Conservation (phyloP, 345 rosid genomes). For the Stellera chamaejasme region DNA sequence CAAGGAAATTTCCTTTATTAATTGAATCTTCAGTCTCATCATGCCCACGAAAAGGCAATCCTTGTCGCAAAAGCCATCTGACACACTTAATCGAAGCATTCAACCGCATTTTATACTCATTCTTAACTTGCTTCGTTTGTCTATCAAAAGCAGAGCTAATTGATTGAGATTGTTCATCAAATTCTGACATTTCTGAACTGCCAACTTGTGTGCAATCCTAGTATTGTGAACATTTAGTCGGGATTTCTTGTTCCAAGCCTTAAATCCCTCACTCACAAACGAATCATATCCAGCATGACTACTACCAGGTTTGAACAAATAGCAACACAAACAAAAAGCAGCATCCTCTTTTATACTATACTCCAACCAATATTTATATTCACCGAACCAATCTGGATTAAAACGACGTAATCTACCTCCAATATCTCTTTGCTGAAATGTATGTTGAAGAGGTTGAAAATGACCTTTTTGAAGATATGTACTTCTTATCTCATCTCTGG, state of each 20-base stretch:
- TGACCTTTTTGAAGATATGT: background rate
- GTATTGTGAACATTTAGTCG: background rate
- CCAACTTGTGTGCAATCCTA: background rate
- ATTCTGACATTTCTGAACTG: background rate
- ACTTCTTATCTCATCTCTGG: background rate
- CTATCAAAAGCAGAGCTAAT: background rate
- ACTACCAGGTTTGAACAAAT: too few species aligned
- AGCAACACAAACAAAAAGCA: too few species aligned
- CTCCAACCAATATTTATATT: background rate
- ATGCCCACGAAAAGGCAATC: constrained; percentile 11
- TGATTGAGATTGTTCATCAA: constrained; percentile 7
- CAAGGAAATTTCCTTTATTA: constrained; percentile 10
- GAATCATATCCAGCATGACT: too few species aligned
- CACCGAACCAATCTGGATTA: background rate
- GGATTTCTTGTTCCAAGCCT: background rate
- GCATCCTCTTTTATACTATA: background rate
- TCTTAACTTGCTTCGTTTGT: background rate
- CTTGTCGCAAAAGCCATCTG: constrained; percentile 1
- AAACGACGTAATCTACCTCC: background rate
- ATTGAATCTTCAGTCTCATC: constrained; percentile 8
- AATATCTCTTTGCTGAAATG: too few species aligned
- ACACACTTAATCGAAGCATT: background rate
- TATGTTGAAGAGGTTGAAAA: background rate
- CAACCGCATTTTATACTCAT: background rate
- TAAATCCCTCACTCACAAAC: background rate